Conservation (phyloP, 176 grass and related monocot species). For the Raddia guianensis region DNA sequence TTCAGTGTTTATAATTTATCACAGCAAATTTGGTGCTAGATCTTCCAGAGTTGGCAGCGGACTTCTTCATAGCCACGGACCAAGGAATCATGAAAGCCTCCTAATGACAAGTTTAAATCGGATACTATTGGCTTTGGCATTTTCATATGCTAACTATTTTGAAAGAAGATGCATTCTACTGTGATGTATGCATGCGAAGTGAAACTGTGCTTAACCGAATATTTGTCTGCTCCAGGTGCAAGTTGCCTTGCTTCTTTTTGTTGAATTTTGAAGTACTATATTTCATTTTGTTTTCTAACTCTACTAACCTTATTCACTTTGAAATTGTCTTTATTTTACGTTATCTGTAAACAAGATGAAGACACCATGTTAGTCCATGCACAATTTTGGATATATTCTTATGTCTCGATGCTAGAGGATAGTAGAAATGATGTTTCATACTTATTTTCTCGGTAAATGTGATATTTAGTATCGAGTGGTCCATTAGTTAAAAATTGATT, state of each 20-base stretch:
- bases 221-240: conserved; percentile 96
- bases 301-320: too few relatives aligned
- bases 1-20: too few relatives aligned
- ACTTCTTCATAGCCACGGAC: conserved; percentile 38
- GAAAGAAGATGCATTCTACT: conserved; percentile 75
- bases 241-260: conserved; percentile 55
- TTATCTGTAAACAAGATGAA: too few relatives aligned
- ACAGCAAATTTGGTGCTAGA: conserved; percentile 50
- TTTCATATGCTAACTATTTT: conserved; percentile 81
- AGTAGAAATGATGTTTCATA: too few relatives aligned
- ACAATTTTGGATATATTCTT: too few relatives aligned
- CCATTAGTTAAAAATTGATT: too few relatives aligned
- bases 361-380: too few relatives aligned
- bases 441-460: too few relatives aligned
- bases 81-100: conserved; percentile 63
- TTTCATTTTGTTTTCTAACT: conserved; percentile 35
- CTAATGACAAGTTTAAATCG: conserved; percentile 57
- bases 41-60: conserved; percentile 52
- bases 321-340: too few relatives aligned
- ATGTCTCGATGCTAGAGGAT: too few relatives aligned
- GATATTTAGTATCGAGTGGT: too few relatives aligned
- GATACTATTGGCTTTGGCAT: conserved; percentile 59
- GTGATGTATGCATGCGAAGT: conserved; percentile 84
- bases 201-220: conserved; percentile 85
- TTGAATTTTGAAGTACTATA: conserved; percentile 25